Base-by-base conservation (phyloP, 257 asterid species). In the Solanum lycopersicoides region DNA sequence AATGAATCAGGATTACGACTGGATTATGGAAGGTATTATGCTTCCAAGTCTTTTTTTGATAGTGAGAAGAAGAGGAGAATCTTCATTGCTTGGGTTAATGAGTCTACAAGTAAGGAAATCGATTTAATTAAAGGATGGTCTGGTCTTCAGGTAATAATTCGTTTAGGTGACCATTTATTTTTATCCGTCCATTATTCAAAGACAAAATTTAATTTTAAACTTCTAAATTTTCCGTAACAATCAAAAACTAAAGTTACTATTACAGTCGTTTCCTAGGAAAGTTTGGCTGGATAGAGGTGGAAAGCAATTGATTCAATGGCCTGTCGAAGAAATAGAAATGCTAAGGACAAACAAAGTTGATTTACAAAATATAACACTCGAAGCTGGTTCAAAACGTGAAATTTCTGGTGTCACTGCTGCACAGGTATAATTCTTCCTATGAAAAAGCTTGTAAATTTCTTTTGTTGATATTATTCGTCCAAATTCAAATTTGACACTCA, bases 21-120 rank as follows among this genome's bases (percentile, higher is more conserved):
- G 16, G 84, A 79, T 79, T 79, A 79, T 45, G 84, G 84, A 45
- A 79, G 65, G 16, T 44, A 14, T 14, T 79, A 45, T 45, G 84
- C 84, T 79, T 9, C 84, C 2, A 79, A 79, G 2, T 79, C 66
- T 2, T 79, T 92, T 20, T 91, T 83, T 21, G 94, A 92, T 37
- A 82, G 92, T 32, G 20, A 39, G 11, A 89, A 86, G 76, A 88
- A 88, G 16, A 86, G 94, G 35, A 90, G 95, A 25, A 86, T 91
- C 34, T 50, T 92, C 25, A 88, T 92, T 92, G 93, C 91, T 25
- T 92, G 94, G 95, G 83, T 89, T 8, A 88, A 89, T 21, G 95
- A 92, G 84, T 89, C 93, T 3, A 82, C 92, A 1, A 84, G 87
- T 30, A 45, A 23, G 45, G 87, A 44, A 2, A 82, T 83, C 5